phyloP scores from a whole-genome alignment of 2,329 filamentous ascomycete species.

The Madurella fahalii region DNA sequence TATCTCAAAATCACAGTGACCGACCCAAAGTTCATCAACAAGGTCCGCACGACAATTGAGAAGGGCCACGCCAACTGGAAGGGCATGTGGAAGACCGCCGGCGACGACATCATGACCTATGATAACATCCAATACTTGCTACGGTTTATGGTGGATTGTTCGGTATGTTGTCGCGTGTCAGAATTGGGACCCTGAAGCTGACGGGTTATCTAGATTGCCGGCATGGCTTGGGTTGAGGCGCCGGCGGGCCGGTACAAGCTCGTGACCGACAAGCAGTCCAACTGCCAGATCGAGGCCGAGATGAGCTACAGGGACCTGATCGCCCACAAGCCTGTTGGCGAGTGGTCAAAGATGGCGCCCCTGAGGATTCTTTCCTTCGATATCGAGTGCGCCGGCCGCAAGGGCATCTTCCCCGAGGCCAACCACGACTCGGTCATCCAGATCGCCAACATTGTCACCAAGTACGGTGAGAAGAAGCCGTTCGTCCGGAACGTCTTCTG shows the following conservation, averaged over 20 bases:
- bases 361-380: conserved; percentile 92
- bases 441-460: conserved; percentile 92
- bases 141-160: conserved; percentile 96
- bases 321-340: conserved; percentile 81
- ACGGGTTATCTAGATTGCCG: conserved; percentile 58
- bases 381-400: conserved; percentile 96
- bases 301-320: conserved; percentile 80
- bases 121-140: conserved; percentile 95
- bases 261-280: conserved; percentile 63
- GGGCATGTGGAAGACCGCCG: conserved; percentile 67
- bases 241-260: conserved; percentile 38
- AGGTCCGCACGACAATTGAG: conserved; percentile 72
- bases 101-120: conserved; percentile 77
- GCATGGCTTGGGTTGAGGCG: conserved; percentile 97
- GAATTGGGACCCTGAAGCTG: conserved; percentile 2
- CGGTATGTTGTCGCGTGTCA: conserved; percentile 45
- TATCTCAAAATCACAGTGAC: conserved; percentile 92
- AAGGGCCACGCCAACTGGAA: conserved; percentile 80
- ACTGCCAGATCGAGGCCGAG: conserved; percentile 92
- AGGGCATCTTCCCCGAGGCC: conserved; percentile 94
- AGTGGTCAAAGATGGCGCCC: conserved; percentile 98
- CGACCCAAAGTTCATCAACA: conserved; percentile 79
- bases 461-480: conserved; percentile 91
- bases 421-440: conserved; percentile 93
- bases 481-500: conserved; percentile 97